These are phyloP conservation scores for Tuber magnatum DNA, from an alignment of 495 filamentous ascomycete genomes.

Conservation along the genomic window DNA sequence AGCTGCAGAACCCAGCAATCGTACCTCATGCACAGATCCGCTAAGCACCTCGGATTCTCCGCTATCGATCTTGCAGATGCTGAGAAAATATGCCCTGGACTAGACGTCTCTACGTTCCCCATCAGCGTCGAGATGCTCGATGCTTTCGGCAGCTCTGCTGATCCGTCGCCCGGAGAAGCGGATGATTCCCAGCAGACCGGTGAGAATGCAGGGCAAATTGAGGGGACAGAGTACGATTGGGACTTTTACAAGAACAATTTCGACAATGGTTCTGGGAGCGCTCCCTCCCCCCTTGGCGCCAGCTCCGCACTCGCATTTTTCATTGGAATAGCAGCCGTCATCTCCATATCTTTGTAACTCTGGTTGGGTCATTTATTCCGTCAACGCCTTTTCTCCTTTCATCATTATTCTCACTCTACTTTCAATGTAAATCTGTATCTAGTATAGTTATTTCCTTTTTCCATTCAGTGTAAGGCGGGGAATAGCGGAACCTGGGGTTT, in stretches of 20 bases:
- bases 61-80: slow-evolving; percentile 52
- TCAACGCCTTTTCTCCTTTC: neutral
- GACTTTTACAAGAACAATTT: slow-evolving; percentile 2
- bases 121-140: slow-evolving; percentile 18
- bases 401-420: neutral
- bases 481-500: neutral
- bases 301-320: neutral
- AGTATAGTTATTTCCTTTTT: neutral
- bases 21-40: slow-evolving; percentile 19
- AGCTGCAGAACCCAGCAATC: slow-evolving; percentile 25
- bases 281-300: neutral
- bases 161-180: neutral
- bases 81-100: slow-evolving; percentile 49
- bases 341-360: neutral
- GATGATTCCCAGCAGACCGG: neutral
- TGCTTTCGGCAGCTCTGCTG: slow-evolving; percentile 13
- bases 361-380: neutral
- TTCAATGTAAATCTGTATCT: neutral
- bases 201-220: slow-evolving; percentile 1
- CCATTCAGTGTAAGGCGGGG: neutral
- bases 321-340: neutral
- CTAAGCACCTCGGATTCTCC: slow-evolving; percentile 41
- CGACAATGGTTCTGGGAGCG: neutral
- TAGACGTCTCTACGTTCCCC: slow-evolving; percentile 19
- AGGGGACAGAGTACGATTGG: slow-evolving; percentile 12